These are phyloP conservation scores for Cadophora malorum DNA, from an alignment of 2,329 filamentous ascomycete genomes.

Conservation along the genomic window DNA sequence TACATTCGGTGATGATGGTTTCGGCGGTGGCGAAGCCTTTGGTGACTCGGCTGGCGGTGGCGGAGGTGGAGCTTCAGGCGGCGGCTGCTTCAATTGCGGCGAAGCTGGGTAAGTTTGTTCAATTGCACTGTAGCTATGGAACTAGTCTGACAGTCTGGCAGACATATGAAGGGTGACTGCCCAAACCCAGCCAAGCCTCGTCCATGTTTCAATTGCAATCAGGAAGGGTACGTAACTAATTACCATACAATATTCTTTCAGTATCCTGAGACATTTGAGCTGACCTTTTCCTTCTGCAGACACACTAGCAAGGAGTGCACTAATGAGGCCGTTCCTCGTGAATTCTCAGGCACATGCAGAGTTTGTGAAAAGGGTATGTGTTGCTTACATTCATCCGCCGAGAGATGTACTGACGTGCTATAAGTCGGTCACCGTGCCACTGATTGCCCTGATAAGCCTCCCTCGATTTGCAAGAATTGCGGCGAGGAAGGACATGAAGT, in stretches of 20 bases:
- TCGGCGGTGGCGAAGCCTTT: conserved; percentile 25
- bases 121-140: background rate
- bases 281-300: conserved; percentile 44
- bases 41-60: conserved; percentile 23
- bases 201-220: conserved; percentile 61
- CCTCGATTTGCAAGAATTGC: conserved; percentile 66
- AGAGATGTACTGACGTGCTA: too few species aligned
- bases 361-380: conserved; percentile 52
- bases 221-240: conserved; percentile 62
- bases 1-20: conserved; percentile 22
- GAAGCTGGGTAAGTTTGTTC: conserved; percentile 63
- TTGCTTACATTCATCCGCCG: too few species aligned
- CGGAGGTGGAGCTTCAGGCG: conserved; percentile 23
- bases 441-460: conserved; percentile 67
- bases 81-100: conserved; percentile 50
- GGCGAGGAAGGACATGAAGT: conserved; percentile 63
- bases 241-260: conserved; percentile 21
- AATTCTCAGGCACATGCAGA: conserved; percentile 64
- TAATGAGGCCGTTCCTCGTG: conserved; percentile 55
- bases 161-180: conserved; percentile 35
- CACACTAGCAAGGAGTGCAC: conserved; percentile 69
- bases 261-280: background rate
- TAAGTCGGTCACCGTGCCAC: conserved; percentile 59
- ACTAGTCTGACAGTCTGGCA: conserved; percentile 26
- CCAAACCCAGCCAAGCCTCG: conserved; percentile 37